Evolutionary conservation across 768 basidiomycete species (phyloP), one percentile per base, ranked within the genome.

Genomic region (Psilocybe subaeruginosa): DNA sequence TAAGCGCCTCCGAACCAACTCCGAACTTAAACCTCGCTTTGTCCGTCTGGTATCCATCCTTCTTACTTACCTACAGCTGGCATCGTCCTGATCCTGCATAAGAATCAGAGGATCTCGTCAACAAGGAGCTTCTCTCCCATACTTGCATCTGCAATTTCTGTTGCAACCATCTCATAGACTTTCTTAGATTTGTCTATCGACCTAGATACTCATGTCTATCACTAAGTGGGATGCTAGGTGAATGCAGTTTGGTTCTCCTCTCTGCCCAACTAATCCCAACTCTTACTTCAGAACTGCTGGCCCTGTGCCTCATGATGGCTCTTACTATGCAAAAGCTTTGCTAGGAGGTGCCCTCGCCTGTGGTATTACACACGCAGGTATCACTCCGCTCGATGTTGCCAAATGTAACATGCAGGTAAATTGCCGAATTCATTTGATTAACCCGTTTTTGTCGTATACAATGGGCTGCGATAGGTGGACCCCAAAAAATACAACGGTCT

Each of bases 351-450:
- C 81, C 56, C 82, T 95, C 64, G 93, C 93, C 17, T 95, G 93
- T 68, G 93, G 93, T 78, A 27, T 91, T 73, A 95, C 93, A 64
- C 93, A 95, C 73, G 92, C 91, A n/a, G 91, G 88, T 68, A 88
- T 93, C 74, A 93, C 92, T 9, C 92, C 92, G 35, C 85, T 93
- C 61, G 92, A 93, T 78, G 92, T 93, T 59, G 90, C 90, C 67
- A 93, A 93, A 79, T 93, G 92, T 76, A 93, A 93, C 82, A 93
- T 93, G 90, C 92, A 93, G 89, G 91, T 86, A 45, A 37, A 37
- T 55, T 16, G 45, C 19, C n/a, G 19, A 1, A 14, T 16, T 53
- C 41, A 43, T 53, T 30, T 16, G 16, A 14, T 56, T 8, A 31
- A 27, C 19, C n/a, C 39, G 41, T 48, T 58, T 31, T 47, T 27